A percentile compares a stretch with the other conserved stretches of the same genome.
Evolutionary conservation across 2,329 filamentous ascomycete genomes (phyloP).

Genomic region (Fusarium tanahbumbuense): DNA sequence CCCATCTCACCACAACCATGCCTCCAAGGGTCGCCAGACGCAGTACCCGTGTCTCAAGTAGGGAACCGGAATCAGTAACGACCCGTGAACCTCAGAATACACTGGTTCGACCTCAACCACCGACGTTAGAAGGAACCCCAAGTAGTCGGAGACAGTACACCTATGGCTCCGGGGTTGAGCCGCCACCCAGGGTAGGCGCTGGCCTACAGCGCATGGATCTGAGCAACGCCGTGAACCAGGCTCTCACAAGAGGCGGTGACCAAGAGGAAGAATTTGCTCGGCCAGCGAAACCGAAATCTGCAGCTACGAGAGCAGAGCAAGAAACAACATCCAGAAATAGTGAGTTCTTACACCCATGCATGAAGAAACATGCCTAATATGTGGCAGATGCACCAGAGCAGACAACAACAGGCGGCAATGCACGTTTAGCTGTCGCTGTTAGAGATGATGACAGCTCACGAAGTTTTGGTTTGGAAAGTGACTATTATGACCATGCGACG

Average conservation of each 20-base stretch:
- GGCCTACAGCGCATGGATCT: conserved; percentile 45
- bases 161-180: conserved; percentile 54
- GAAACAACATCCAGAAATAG: conserved; percentile 38
- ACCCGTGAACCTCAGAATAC: conserved; percentile 15
- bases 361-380: conserved; percentile 8
- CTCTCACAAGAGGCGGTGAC: conserved; percentile 39
- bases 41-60: conserved; percentile 31
- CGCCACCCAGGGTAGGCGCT: conserved; percentile 42
- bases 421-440: conserved; percentile 11
- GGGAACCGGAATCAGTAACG: conserved; percentile 33
- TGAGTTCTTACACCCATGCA: conserved; percentile 4
- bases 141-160: conserved; percentile 54
- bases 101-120: conserved; percentile 39
- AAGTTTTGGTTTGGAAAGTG: conserved; percentile 53
- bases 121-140: conserved; percentile 48
- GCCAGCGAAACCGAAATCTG: conserved; percentile 10
- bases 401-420: background rate
- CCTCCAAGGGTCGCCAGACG: conserved; percentile 41
- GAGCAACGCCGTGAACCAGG: conserved; percentile 47
- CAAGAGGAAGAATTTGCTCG: conserved; percentile 36
- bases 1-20: conserved; percentile 30
- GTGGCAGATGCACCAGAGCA: conserved; percentile 3
- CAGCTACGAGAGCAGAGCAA: conserved; percentile 25
- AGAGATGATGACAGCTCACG: conserved; percentile 50
- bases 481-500: conserved; percentile 53